phyloP scores from a whole-genome alignment of 2,329 filamentous ascomycete species.

The Bipolaris gigantea region DNA sequence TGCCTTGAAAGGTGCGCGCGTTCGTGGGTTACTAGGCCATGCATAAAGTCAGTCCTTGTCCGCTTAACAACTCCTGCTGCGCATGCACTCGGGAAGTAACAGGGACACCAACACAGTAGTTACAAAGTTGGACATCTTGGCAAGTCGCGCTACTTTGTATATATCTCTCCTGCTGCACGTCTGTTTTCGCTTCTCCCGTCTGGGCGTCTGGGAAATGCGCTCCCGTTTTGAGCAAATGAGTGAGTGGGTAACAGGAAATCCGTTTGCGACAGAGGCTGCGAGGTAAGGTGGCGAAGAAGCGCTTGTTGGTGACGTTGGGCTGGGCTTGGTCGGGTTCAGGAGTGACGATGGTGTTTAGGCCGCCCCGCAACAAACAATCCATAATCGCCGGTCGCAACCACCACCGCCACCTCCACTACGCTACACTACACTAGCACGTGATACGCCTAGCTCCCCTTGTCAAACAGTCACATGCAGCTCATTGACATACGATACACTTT shows the following conservation, averaged over 20 bases:
- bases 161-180: not conserved
- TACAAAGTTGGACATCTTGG: constrained; percentile 65
- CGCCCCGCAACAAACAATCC: constrained; percentile 31
- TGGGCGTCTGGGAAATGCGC: constrained; percentile 22
- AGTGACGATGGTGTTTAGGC: constrained; percentile 21
- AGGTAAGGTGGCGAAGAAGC: not conserved
- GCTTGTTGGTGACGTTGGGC: constrained; percentile 10
- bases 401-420: constrained; percentile 13
- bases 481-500: not conserved
- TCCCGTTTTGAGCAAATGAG: constrained; percentile 3
- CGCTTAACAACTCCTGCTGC: constrained; percentile 10
- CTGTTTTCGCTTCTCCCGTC: not conserved
- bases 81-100: constrained; percentile 3
- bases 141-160: not conserved
- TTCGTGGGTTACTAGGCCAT: constrained; percentile 75
- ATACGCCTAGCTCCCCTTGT: not conserved
- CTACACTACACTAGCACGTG: constrained; percentile 20
- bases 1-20: constrained; percentile 87
- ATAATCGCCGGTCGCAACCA: constrained; percentile 9
- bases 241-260: constrained; percentile 2
- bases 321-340: constrained; percentile 4
- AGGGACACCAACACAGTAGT: constrained; percentile 72
- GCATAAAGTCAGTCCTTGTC: constrained; percentile 41
- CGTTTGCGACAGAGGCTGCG: not conserved
- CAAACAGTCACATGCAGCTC: not conserved